Evolutionary conservation across 441 rosid genomes (phyloP).

Genomic region (Eutrema salsugineum): DNA sequence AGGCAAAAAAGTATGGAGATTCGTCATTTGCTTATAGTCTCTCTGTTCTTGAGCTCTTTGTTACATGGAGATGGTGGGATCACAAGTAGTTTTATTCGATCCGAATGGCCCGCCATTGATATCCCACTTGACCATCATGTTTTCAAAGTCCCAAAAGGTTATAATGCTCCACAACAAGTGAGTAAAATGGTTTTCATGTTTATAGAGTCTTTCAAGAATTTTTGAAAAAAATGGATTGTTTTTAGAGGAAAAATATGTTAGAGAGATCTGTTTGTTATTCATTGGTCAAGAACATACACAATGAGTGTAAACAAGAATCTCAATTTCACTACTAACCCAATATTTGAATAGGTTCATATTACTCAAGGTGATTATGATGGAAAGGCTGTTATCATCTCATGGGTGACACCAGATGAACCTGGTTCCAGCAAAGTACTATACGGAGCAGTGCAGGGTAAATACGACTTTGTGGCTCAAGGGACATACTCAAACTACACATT

Average conservation of each 20-base stretch:
- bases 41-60: conserved; percentile 38
- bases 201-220: background rate
- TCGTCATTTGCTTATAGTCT: conserved; percentile 30
- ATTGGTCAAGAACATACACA: background rate
- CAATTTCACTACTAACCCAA: background rate
- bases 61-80: conserved; percentile 40
- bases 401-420: conserved; percentile 86
- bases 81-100: conserved; percentile 51
- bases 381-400: conserved; percentile 79
- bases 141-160: conserved; percentile 56
- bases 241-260: background rate
- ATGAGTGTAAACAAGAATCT: background rate
- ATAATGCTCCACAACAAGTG: conserved; percentile 76
- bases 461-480: conserved; percentile 64
- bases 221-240: too few species aligned
- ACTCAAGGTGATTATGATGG: conserved; percentile 98
- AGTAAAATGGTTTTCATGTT: background rate
- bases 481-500: conserved; percentile 66
- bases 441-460: conserved; percentile 44
- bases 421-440: conserved; percentile 63
- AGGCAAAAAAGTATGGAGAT: conserved; percentile 14
- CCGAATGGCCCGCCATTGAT: conserved; percentile 65
- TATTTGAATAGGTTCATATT: conserved; percentile 43
- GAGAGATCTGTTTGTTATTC: background rate
- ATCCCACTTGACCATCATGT: conserved; percentile 57